Evolutionary conservation across 1,139 yeast genomes (phyloP), one percentile per base, ranked within the genome.

Genomic region (Suhomyces bokatorum): DNA sequence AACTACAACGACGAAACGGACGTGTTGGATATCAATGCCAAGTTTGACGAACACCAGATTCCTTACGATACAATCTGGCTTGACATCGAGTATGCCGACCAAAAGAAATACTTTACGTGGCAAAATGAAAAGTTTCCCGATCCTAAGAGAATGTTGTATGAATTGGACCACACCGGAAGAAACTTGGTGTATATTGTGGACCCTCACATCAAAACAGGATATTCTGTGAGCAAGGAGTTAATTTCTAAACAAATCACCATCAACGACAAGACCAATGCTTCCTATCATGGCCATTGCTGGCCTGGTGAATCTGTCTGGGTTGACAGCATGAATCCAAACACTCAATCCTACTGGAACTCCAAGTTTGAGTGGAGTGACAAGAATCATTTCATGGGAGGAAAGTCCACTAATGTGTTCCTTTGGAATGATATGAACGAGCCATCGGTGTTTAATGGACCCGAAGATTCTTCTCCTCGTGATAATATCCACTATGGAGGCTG

Each of bases 401-500:
- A 81, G 22, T 54, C 66, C 7, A 64, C 73, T 7, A 93, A 93
- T 58, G 63, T 90, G 43, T 86, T 85, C 57, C 70, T 95, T 27
- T 93, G 99, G 99, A 95, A 93, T 63, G 99, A 95, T 63, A 93
- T 93, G 99, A 89, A 87, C 65, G 99, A 93, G 65, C 98, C 98
- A 0, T 88, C 97, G 0, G 86, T 93, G 3, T 95, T 93, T 62
- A 81, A 85, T 56, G 99, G 98, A 0, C 96, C 98, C 1, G 99
- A 93, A 63, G 89, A 97, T 0, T 71, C 95, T 0, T 81, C 93
- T 35, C 95, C 95, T 35, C 86, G 85, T 57, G 96, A 90, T 63
- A 69, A 79, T 35, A 56, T 91, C 24, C 97, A 91, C 55, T 76
- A 70, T 58, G 96, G 89, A 4, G 80, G 81, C 13, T 85, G 85